Conservation (phyloP, 148 eudicot genomes). For the Rhododendron vialii region DNA sequence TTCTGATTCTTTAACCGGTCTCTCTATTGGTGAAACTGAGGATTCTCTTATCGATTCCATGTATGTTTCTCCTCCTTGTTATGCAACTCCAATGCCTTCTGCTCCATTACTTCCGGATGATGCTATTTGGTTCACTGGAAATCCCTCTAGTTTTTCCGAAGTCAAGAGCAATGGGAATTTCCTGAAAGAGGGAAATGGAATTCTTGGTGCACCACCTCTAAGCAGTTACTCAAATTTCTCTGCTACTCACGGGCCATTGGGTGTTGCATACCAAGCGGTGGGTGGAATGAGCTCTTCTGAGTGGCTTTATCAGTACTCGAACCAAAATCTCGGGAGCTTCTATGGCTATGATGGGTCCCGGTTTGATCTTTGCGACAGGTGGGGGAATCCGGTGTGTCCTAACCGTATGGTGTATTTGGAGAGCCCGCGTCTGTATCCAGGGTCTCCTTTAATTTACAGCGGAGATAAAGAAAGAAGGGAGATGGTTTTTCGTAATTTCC, state of each 20-base stretch:
- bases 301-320: conserved; percentile 48
- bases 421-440: conserved; percentile 31
- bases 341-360: conserved; percentile 30
- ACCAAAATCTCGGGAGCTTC: conserved; percentile 26
- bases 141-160: conserved; percentile 20
- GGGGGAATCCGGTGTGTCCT: conserved; percentile 45
- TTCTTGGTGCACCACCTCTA: conserved; percentile 38
- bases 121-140: conserved; percentile 35
- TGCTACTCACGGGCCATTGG: conserved; percentile 16
- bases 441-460: conserved; percentile 42
- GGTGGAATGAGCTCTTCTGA: conserved; percentile 47
- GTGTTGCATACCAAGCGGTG: conserved; percentile 28
- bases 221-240: conserved; percentile 17
- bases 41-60: neutral
- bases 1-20: conserved; percentile 29
- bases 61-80: conserved; percentile 22
- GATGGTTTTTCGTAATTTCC: conserved; percentile 34
- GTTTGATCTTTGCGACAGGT: conserved; percentile 42
- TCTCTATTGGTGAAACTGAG: conserved; percentile 28
- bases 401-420: conserved; percentile 37
- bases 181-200: conserved; percentile 25
- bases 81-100: conserved; percentile 52
- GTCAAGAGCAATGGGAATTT: neutral
- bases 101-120: conserved; percentile 62
- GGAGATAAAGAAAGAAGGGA: conserved; percentile 45